Evolutionary conservation across 2,329 filamentous ascomycete genomes (phyloP).

Genomic region (Aspergillus fijiensis): DNA sequence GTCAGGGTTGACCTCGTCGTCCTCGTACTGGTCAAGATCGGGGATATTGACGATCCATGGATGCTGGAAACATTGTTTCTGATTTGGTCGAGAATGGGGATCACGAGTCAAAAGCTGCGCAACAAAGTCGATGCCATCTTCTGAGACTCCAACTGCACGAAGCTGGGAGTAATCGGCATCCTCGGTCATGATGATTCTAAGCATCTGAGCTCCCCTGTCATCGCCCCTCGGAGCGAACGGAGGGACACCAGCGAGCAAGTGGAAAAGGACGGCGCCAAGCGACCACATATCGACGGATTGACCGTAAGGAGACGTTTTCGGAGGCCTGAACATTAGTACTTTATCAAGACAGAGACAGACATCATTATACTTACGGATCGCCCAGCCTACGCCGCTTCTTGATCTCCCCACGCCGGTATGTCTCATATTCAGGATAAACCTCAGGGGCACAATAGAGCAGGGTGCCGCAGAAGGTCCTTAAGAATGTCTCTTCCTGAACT

Average conservation of each 20-base stretch:
- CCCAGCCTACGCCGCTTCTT: conserved; percentile 61
- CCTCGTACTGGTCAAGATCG: conserved; percentile 62
- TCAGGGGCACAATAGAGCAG: conserved; percentile 94
- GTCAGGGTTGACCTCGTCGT: conserved; percentile 59
- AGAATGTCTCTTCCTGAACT: conserved; percentile 84
- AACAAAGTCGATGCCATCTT: conserved; percentile 71
- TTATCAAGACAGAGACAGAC: background rate
- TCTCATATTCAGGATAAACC: conserved; percentile 80
- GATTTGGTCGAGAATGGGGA: conserved; percentile 72
- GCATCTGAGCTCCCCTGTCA: conserved; percentile 73
- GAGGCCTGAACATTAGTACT: conserved; percentile 38
- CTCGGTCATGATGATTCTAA: conserved; percentile 78
- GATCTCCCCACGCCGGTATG: conserved; percentile 60
- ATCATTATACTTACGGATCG: conserved; percentile 40
- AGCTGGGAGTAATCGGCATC: conserved; percentile 67
- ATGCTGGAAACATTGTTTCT: conserved; percentile 67
- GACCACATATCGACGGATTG: conserved; percentile 97
- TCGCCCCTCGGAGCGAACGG: conserved; percentile 79
- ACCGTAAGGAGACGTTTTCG: conserved; percentile 68
- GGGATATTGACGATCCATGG: conserved; percentile 66
- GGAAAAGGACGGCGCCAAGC: conserved; percentile 87
- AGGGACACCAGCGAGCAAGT: conserved; percentile 72
- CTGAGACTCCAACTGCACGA: conserved; percentile 58
- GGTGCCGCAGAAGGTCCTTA: conserved; percentile 95
- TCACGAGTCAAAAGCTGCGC: conserved; percentile 77